Evolutionary conservation across 225 moss, liverwort and hornwort genomes (phyloP).

Genomic region (Sphagnum contortum): DNA sequence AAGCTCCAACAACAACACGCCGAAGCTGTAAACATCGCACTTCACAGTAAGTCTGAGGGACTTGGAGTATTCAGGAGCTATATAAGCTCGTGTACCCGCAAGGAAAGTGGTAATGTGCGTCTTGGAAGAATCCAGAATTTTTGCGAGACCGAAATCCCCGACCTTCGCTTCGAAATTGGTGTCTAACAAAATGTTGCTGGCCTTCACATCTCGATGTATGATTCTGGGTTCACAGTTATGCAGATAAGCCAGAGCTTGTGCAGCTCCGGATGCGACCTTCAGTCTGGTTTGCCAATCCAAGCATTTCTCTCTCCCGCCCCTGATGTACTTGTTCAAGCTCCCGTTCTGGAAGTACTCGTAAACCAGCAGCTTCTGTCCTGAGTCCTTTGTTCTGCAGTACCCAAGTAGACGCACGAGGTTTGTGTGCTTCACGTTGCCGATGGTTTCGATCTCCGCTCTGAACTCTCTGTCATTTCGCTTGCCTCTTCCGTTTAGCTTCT

Average conservation of each 20-base stretch:
- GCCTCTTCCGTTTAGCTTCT: constrained; percentile 31
- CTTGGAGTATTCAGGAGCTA: constrained; percentile 46
- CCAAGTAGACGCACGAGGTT: constrained; percentile 41
- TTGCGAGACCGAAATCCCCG: constrained; percentile 35
- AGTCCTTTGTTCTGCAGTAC: constrained; percentile 38
- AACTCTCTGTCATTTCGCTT: constrained; percentile 45
- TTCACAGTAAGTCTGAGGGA: constrained; percentile 39
- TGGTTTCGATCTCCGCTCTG: constrained; percentile 45
- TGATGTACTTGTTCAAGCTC: constrained; percentile 39
- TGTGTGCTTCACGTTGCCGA: constrained; percentile 42
- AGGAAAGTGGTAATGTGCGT: constrained; percentile 50
- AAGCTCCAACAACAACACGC: constrained; percentile 31
- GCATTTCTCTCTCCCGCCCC: constrained; percentile 16
- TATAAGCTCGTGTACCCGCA: constrained; percentile 44
- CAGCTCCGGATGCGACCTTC: constrained; percentile 38
- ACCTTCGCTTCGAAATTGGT: constrained; percentile 42
- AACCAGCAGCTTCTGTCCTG: constrained; percentile 25
- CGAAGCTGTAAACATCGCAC: constrained; percentile 50
- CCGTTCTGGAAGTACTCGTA: constrained; percentile 50
- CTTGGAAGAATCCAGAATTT: constrained; percentile 38
- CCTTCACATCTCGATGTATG: constrained; percentile 50
- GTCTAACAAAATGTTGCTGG: constrained; percentile 50
- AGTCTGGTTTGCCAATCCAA: constrained; percentile 37
- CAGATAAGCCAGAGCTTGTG: constrained; percentile 28
- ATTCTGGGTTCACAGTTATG: constrained; percentile 45